Percentiles rank a stretch among this genome's conserved stretches.
Evolutionary conservation across 768 basidiomycete genomes (phyloP).

Genomic region (Crepidotus variabilis): DNA sequence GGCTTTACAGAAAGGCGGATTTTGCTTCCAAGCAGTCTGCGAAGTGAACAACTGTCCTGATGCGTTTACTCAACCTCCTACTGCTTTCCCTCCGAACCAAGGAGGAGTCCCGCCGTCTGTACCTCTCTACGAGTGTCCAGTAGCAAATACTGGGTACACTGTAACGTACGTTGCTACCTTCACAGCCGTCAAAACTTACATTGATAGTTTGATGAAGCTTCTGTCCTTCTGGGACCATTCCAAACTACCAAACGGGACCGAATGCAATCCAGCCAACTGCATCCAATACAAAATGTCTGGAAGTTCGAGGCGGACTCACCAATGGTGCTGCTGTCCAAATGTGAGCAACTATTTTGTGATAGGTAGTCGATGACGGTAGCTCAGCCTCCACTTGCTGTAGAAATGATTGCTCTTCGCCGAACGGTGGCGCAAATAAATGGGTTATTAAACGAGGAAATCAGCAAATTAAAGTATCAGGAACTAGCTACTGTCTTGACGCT

Average conservation of each 20-base stretch:
- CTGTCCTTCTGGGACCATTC: slow-evolving; percentile 20
- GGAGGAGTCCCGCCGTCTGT: slow-evolving; percentile 12
- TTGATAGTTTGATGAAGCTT: slow-evolving; percentile 18
- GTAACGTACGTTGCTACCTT: slow-evolving; percentile 18
- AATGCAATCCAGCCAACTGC: slow-evolving; percentile 18
- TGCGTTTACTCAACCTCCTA: slow-evolving; percentile 21
- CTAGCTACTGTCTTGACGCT: slow-evolving; percentile 15
- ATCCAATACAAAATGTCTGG: slow-evolving; percentile 20
- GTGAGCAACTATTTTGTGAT: slow-evolving; percentile 11
- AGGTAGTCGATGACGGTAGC: not conserved
- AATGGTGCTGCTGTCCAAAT: slow-evolving; percentile 28
- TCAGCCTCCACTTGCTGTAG: slow-evolving; percentile 4
- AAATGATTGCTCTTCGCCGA: slow-evolving; percentile 15
- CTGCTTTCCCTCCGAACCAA: slow-evolving; percentile 17
- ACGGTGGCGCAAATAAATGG: slow-evolving; percentile 12
- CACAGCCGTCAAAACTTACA: not conserved
- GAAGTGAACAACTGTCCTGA: slow-evolving; percentile 15
- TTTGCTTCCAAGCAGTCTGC: slow-evolving; percentile 18
- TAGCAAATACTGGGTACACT: slow-evolving; percentile 16
- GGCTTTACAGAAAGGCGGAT: slow-evolving; percentile 13
- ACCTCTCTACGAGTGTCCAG: slow-evolving; percentile 22
- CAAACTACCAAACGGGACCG: slow-evolving; percentile 11
- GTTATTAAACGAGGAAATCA: slow-evolving; percentile 12
- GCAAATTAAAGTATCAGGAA: slow-evolving; percentile 12
- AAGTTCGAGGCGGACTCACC: slow-evolving; percentile 23